Conservation (phyloP, 2,329 filamentous ascomycete species). For the Colletotrichum sp. region DNA sequence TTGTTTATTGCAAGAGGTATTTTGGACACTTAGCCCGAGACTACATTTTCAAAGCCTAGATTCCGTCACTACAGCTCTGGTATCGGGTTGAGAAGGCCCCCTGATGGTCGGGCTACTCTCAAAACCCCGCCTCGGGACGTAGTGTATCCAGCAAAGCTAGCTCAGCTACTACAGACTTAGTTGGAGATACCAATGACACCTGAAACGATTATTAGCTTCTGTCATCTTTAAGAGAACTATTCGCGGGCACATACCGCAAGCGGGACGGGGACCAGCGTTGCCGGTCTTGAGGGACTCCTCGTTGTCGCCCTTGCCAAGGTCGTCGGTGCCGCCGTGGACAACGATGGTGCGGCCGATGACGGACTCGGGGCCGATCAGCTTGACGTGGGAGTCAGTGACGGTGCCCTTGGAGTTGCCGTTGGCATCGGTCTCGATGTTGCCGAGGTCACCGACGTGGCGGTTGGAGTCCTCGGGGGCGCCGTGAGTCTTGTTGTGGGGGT, state of each 20-base stretch:
- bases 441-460: conserved; percentile 96
- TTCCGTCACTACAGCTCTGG: neutral
- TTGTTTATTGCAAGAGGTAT: neutral
- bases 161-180: conserved; percentile 47
- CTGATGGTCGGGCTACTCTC: neutral
- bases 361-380: conserved; percentile 95
- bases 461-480: conserved; percentile 82
- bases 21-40: neutral
- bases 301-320: conserved; percentile 89
- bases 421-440: conserved; percentile 94
- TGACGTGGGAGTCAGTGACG: conserved; percentile 81
- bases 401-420: conserved; percentile 90
- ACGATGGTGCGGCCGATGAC: conserved; percentile 96
- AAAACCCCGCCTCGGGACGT: neutral
- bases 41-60: neutral
- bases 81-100: neutral
- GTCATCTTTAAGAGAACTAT: neutral
- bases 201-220: conserved; percentile 31
- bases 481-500: conserved; percentile 92
- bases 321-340: conserved; percentile 92
- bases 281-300: conserved; percentile 99
- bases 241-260: conserved; percentile 74
- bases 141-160: neutral
- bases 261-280: conserved; percentile 90
- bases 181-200: conserved; percentile 89